Conservation (phyloP, 306 rosid genomes). For the Quercus agrifolia region DNA sequence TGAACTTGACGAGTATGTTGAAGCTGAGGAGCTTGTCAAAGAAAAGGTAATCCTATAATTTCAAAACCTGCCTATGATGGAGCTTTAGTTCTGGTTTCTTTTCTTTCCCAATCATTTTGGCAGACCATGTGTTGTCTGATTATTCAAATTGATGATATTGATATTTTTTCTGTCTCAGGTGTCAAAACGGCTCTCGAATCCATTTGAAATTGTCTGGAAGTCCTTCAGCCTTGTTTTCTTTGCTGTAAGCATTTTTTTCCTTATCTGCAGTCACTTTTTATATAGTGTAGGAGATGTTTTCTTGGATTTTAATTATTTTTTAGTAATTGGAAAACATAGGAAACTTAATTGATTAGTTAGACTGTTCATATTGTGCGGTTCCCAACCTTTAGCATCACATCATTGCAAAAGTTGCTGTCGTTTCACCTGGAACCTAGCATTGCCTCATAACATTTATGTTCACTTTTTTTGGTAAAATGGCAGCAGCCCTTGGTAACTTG, state of each 20-base stretch:
- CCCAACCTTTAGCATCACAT: neutral
- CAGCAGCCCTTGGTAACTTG: neutral
- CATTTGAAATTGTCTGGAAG: conserved; percentile 84
- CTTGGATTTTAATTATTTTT: neutral
- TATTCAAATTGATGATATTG: neutral
- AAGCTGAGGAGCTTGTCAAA: conserved; percentile 95
- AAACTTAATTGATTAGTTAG: neutral
- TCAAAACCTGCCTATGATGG: neutral
- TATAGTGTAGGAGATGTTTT: neutral
- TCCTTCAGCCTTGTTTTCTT: conserved; percentile 94
- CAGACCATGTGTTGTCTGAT: neutral
- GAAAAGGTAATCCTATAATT: conserved; percentile 54
- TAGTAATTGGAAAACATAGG: neutral
- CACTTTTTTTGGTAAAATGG: neutral
- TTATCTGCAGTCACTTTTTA: conserved; percentile 4
- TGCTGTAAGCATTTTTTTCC: conserved; percentile 59
- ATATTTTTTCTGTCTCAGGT: conserved; percentile 33
- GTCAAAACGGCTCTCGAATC: conserved; percentile 72
- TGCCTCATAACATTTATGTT: neutral
- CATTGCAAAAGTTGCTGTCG: neutral
- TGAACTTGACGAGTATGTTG: conserved; percentile 79
- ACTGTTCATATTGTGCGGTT: neutral
- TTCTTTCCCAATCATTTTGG: conserved; percentile 11
- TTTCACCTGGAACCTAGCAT: neutral
- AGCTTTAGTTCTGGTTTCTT: neutral